Conservation (phyloP, 2,329 filamentous ascomycete species). For the Berkeleyomyces basicola region DNA sequence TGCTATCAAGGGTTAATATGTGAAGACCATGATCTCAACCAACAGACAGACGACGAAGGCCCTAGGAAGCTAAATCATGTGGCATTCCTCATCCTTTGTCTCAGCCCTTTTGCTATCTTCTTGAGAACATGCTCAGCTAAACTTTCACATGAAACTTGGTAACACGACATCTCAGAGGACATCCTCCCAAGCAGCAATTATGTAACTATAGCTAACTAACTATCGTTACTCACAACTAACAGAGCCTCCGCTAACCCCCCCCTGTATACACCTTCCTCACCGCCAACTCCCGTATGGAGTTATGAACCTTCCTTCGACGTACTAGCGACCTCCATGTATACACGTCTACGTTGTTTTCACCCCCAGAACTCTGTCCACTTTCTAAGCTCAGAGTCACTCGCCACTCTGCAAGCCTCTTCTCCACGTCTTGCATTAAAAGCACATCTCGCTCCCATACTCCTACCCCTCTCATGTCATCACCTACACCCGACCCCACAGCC, state of each 20-base stretch:
- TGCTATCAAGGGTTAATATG: no score
- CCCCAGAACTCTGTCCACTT: no score
- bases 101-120: neutral
- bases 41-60: no score
- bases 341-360: no score
- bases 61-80: no score
- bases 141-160: neutral
- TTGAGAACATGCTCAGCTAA: neutral
- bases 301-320: no score
- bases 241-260: neutral
- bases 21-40: no score
- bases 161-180: neutral
- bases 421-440: neutral
- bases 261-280: neutral
- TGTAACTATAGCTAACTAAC: neutral
- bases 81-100: neutral
- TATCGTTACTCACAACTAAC: neutral
- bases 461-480: neutral
- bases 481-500: slow-evolving; percentile 22
- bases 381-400: no score
- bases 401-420: no score
- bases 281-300: no score
- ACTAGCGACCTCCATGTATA: no score
- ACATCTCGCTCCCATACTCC: neutral
- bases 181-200: neutral